phyloP scores from a whole-genome alignment of 2,329 filamentous ascomycete genomes.

The Fusarium irregulare region DNA sequence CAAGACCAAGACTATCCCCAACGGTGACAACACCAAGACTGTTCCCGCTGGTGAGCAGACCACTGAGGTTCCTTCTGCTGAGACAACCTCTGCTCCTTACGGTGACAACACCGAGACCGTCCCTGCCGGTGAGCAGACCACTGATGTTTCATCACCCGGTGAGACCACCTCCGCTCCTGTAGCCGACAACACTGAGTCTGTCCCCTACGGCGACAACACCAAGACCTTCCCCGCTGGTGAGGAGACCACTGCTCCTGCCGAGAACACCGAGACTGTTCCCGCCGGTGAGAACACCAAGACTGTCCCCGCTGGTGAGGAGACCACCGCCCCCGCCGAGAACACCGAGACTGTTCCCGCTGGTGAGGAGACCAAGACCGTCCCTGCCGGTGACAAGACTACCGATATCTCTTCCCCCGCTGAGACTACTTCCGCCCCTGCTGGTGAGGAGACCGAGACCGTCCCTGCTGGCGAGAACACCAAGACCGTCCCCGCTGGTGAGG shows the following conservation, averaged over 20 bases:
- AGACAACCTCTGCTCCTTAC: constrained; percentile 15
- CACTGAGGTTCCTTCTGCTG: constrained; percentile 15
- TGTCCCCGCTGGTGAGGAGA: not conserved
- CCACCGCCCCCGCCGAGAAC: too few species aligned
- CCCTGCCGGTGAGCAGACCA: constrained; percentile 29
- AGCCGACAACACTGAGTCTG: constrained; percentile 54
- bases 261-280: constrained; percentile 51
- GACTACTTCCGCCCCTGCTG: not conserved
- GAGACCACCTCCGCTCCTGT: constrained; percentile 47
- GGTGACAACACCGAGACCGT: constrained; percentile 27
- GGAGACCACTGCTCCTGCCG: constrained; percentile 53
- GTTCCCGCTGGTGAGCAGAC: constrained; percentile 5
- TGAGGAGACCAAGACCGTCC: too few species aligned
- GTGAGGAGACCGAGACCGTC: constrained; percentile 26
- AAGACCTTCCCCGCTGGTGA: constrained; percentile 17
- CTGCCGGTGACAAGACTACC: too few species aligned
- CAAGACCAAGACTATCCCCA: constrained; percentile 52
- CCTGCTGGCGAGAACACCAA: constrained; percentile 7
- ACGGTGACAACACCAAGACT: constrained; percentile 27
- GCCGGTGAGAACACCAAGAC: constrained; percentile 7
- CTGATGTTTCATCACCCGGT: not conserved
- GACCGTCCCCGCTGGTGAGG: not conserved
- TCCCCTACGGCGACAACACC: constrained; percentile 30
- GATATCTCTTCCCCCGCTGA: too few species aligned
- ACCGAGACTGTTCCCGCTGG: too few species aligned